These are phyloP conservation scores for Eutrema salsugineum DNA, from an alignment of 441 rosid genomes.

Conservation along the genomic window DNA sequence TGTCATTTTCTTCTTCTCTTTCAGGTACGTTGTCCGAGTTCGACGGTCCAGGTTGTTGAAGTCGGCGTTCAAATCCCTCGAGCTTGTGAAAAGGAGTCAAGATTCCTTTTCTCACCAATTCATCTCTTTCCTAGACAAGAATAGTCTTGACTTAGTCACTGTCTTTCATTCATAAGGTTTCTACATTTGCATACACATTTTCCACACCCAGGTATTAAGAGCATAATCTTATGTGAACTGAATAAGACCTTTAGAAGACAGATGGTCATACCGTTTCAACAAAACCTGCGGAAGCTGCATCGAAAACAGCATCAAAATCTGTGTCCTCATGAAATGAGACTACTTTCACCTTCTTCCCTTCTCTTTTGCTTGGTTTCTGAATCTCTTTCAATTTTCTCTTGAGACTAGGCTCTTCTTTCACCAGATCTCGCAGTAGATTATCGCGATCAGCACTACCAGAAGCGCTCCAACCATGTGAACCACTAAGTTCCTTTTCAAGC, in stretches of 20 bases:
- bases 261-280: conserved; percentile 74
- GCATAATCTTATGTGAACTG: background rate
- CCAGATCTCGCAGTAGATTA: conserved; percentile 48
- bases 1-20: conserved; percentile 34
- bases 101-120: conserved; percentile 88
- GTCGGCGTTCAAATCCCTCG: conserved; percentile 84
- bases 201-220: background rate
- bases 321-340: conserved; percentile 71
- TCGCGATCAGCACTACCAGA: conserved; percentile 33
- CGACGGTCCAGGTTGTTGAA: conserved; percentile 65
- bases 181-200: background rate
- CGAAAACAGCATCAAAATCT: conserved; percentile 81
- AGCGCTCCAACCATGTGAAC: conserved; percentile 33
- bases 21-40: conserved; percentile 27
- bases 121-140: conserved; percentile 90
- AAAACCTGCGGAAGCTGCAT: conserved; percentile 89
- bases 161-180: background rate
- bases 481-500: conserved; percentile 66
- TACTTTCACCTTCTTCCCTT: conserved; percentile 49
- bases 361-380: conserved; percentile 39
- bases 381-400: conserved; percentile 55
- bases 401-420: conserved; percentile 54
- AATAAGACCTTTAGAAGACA: background rate
- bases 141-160: conserved; percentile 16
- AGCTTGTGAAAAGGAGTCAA: conserved; percentile 96